Conservation (phyloP, 2,329 filamentous ascomycete species). For the Alternaria burnsii region DNA sequence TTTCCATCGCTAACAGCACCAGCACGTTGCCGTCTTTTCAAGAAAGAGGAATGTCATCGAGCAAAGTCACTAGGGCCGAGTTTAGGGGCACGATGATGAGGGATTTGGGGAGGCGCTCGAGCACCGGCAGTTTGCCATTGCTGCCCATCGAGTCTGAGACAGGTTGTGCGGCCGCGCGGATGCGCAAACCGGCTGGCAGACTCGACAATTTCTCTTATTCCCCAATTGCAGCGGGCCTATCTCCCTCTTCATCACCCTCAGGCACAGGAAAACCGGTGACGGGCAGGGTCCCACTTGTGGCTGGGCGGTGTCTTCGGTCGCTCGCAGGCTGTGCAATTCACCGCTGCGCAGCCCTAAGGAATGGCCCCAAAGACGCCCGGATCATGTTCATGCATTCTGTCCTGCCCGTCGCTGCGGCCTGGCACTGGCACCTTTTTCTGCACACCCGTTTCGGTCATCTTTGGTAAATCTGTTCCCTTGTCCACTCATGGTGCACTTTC, state of each 20-base stretch:
- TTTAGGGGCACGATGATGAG: background rate
- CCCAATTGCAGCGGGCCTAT: conserved; percentile 16
- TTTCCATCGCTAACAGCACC: conserved; percentile 6
- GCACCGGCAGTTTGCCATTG: conserved; percentile 29
- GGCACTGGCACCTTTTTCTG: conserved; percentile 26
- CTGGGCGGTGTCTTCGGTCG: conserved; percentile 24
- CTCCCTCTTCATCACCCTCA: conserved; percentile 24
- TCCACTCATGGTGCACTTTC: conserved; percentile 35
- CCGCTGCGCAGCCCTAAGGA: conserved; percentile 28
- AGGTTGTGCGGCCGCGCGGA: conserved; percentile 23
- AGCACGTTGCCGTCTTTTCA: background rate
- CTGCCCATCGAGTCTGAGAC: conserved; percentile 38
- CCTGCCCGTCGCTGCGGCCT: conserved; percentile 35
- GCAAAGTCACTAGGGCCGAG: background rate
- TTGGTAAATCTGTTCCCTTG: conserved; percentile 24
- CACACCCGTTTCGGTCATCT: conserved; percentile 21
- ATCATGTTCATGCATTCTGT: conserved; percentile 35
- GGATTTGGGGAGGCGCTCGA: conserved; percentile 19
- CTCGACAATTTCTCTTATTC: conserved; percentile 15
- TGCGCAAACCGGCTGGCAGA: conserved; percentile 9
- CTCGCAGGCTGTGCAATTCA: conserved; percentile 47
- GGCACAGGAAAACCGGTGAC: conserved; percentile 38
- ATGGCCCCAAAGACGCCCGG: conserved; percentile 34
- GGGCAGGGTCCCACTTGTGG: conserved; percentile 33
- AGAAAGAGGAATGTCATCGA: conserved; percentile 5